Evolutionary conservation across 2,329 filamentous ascomycete species (phyloP).

Genomic region (Chaetomium sp.): DNA sequence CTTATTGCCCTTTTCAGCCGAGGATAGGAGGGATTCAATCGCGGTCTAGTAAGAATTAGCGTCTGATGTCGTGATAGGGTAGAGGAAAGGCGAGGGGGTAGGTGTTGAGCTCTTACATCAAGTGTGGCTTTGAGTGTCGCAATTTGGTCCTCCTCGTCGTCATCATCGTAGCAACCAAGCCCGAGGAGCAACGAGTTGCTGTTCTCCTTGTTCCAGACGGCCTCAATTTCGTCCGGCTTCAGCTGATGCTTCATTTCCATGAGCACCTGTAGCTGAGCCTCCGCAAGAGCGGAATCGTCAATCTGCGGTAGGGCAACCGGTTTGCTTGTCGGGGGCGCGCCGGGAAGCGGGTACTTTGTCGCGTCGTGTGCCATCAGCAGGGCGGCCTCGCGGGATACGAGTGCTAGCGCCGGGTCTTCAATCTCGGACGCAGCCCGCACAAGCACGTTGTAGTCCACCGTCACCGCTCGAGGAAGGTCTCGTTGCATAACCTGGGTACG

Average conservation of each 20-base stretch:
- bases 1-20: constrained; percentile 76
- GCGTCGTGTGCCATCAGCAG: constrained; percentile 79
- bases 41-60: constrained; percentile 45
- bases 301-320: constrained; percentile 56
- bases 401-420: constrained; percentile 56
- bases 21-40: constrained; percentile 64
- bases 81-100: too few relatives aligned
- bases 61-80: neutral
- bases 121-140: constrained; percentile 63
- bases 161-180: constrained; percentile 71
- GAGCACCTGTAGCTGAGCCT: constrained; percentile 70
- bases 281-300: constrained; percentile 63
- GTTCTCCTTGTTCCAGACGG: constrained; percentile 47
- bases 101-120: constrained; percentile 48
- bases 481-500: constrained; percentile 90
- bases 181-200: constrained; percentile 62
- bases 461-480: constrained; percentile 67
- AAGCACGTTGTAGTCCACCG: constrained; percentile 64
- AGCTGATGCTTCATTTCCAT: constrained; percentile 56
- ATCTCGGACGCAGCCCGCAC: constrained; percentile 56
- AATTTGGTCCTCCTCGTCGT: constrained; percentile 63
- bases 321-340: constrained; percentile 53
- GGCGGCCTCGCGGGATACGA: constrained; percentile 72
- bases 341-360: constrained; percentile 63
- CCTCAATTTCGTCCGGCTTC: constrained; percentile 44